Percentiles rank a stretch among this genome's conserved stretches.
Conservation (phyloP, 2,329 filamentous ascomycete genomes). For the Sclerotinia spermophila region DNA sequence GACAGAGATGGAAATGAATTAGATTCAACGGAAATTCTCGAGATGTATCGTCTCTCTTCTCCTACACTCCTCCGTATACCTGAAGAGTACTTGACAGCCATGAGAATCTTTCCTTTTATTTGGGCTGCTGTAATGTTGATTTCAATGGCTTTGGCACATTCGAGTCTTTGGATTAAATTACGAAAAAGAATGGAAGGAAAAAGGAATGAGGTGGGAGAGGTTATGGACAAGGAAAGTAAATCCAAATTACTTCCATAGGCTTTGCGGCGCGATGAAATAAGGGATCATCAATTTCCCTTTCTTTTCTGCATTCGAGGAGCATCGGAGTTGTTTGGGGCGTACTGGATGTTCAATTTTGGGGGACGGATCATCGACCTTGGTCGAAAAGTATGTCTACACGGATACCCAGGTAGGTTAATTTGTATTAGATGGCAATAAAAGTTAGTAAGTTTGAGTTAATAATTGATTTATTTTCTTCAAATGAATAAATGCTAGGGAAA, state of each 20-base stretch:
- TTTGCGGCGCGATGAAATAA: not conserved
- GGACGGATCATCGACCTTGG: not conserved
- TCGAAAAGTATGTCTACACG: not conserved
- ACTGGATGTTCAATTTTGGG: not conserved
- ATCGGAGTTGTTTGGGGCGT: not conserved
- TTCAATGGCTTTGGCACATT: not conserved
- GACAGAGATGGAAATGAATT: not conserved
- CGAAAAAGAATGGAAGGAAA: not conserved
- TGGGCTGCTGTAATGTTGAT: not conserved
- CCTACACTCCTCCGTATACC: not conserved
- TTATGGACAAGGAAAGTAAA: not conserved
- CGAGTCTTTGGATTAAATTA: not conserved
- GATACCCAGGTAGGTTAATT: not conserved
- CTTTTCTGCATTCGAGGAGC: not conserved
- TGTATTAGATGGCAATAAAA: not conserved
- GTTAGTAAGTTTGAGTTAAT: not conserved
- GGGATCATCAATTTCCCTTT: no score
- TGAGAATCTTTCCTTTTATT: not conserved
- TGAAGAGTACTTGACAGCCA: not conserved
- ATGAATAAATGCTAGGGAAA: not conserved
- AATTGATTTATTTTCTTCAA: not conserved
- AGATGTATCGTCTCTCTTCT: not conserved
- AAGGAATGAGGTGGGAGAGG: not conserved
- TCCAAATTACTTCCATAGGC: constrained; percentile 1
- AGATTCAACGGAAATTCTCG: constrained; percentile 7